These are phyloP conservation scores for Phytophthora foliorum DNA, from an alignment of 352 stramenopile species.

Conservation along the genomic window DNA sequence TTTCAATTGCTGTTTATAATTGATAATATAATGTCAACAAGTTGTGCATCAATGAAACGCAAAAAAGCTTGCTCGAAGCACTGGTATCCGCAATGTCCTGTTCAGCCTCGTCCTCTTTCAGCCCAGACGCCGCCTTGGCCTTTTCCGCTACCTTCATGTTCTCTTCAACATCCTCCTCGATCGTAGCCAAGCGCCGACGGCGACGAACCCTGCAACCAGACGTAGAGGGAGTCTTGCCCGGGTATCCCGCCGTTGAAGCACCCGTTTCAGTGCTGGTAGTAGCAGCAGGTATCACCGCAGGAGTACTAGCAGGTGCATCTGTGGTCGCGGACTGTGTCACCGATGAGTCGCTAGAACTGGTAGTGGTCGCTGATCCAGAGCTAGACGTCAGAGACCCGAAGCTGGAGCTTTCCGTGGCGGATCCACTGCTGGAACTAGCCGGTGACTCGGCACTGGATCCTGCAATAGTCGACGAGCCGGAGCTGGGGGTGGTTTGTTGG, in stretches of 20 bases:
- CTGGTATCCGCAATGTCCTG: slow-evolving; percentile 36
- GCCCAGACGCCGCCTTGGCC: slow-evolving; percentile 22
- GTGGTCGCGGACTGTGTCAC: slow-evolving; percentile 3
- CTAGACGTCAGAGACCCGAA: not conserved
- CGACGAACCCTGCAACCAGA: slow-evolving; percentile 37
- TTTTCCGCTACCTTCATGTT: slow-evolving; percentile 38
- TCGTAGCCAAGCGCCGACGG: slow-evolving; percentile 27
- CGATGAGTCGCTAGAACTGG: slow-evolving; percentile 12
- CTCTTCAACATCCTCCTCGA: slow-evolving; percentile 37
- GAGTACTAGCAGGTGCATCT: too few relatives aligned
- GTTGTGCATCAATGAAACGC: too few relatives aligned
- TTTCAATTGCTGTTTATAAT: too few relatives aligned
- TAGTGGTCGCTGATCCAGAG: slow-evolving; percentile 10
- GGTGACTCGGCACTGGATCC: too few relatives aligned
- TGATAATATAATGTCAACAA: too few relatives aligned
- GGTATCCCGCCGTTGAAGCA: slow-evolving; percentile 17
- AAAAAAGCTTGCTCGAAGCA: too few relatives aligned
- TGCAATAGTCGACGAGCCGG: too few relatives aligned
- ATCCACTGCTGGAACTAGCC: slow-evolving; percentile 16
- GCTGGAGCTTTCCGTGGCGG: slow-evolving; percentile 7
- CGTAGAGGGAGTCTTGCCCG: slow-evolving; percentile 19
- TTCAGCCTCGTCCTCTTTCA: slow-evolving; percentile 38
- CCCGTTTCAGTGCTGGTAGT: slow-evolving; percentile 17
- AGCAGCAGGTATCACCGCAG: slow-evolving; percentile 12
- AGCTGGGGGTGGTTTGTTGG: too few relatives aligned